phyloP scores from a whole-genome alignment of 805 yeast genomes.

The Babjeviella inositovora region DNA sequence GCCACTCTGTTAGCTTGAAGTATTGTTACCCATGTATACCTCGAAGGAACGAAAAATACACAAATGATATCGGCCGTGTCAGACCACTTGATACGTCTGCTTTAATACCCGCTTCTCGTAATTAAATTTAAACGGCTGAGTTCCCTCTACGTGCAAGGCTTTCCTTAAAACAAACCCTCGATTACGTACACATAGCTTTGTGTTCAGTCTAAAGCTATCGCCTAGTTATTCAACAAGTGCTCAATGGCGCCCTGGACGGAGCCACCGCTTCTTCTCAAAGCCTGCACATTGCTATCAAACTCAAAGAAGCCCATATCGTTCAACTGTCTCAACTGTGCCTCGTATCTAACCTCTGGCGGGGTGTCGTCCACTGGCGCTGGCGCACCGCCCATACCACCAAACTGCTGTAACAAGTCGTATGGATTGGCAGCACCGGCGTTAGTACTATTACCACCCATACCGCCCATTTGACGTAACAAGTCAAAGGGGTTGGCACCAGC shows the following conservation, averaged over 20 bases:
- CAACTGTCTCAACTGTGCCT: conserved; percentile 22
- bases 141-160: too few species aligned
- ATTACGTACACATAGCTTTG: too few species aligned
- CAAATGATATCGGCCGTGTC: too few species aligned
- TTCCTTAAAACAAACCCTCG: too few species aligned
- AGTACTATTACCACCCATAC: conserved; percentile 21
- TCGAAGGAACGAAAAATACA: too few species aligned
- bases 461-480: too few species aligned
- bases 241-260: conserved; percentile 95
- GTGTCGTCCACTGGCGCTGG: conserved; percentile 19
- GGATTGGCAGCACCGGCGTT: conserved; percentile 28
- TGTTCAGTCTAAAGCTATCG: too few species aligned
- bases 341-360: conserved; percentile 28
- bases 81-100: too few species aligned
- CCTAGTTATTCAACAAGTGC: conserved; percentile 56
- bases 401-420: conserved; percentile 17
- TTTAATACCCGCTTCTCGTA: too few species aligned
- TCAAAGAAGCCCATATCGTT: conserved; percentile 60
- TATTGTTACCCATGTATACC: too few species aligned
- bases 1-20: too few species aligned
- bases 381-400: conserved; percentile 11
- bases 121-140: too few species aligned
- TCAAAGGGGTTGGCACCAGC: conserved; percentile 11
- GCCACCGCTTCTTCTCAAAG: conserved; percentile 91
- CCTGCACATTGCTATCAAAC: conserved; percentile 82